A percentile compares a stretch with the other conserved stretches of the same genome.
Evolutionary conservation across 306 rosid species (phyloP).

Genomic region (Abrus precatorius): DNA sequence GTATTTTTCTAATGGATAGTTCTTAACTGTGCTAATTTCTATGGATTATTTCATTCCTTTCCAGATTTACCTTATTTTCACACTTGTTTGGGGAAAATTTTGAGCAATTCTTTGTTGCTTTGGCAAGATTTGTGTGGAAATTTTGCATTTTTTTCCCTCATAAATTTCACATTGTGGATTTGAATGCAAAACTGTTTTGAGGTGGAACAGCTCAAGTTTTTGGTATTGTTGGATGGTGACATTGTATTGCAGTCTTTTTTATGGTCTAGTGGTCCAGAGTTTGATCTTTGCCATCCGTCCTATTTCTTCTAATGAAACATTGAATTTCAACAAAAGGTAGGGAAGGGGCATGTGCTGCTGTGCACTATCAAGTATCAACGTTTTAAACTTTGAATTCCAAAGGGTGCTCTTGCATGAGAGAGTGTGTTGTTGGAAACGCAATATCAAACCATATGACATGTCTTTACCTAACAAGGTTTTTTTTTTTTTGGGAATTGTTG

Average conservation of each 20-base stretch:
- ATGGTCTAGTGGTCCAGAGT: background rate
- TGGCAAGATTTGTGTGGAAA: background rate
- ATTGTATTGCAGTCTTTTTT: background rate
- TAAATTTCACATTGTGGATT: background rate
- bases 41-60: background rate
- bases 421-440: background rate
- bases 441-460: background rate
- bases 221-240: background rate
- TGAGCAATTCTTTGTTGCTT: background rate
- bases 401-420: background rate
- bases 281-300: background rate
- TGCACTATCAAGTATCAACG: background rate
- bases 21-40: background rate
- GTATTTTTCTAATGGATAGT: background rate
- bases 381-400: too few species aligned
- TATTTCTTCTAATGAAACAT: background rate
- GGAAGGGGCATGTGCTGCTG: background rate
- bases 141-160: background rate
- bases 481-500: background rate
- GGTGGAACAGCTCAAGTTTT: background rate
- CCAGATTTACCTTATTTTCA: background rate
- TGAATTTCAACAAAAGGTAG: background rate
- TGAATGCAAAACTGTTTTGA: slow-evolving; percentile 10
- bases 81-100: slow-evolving; percentile 5
- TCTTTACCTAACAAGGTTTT: background rate